Evolutionary conservation across 2,329 filamentous ascomycete genomes (phyloP).

Genomic region (Hypomyces rosellus): DNA sequence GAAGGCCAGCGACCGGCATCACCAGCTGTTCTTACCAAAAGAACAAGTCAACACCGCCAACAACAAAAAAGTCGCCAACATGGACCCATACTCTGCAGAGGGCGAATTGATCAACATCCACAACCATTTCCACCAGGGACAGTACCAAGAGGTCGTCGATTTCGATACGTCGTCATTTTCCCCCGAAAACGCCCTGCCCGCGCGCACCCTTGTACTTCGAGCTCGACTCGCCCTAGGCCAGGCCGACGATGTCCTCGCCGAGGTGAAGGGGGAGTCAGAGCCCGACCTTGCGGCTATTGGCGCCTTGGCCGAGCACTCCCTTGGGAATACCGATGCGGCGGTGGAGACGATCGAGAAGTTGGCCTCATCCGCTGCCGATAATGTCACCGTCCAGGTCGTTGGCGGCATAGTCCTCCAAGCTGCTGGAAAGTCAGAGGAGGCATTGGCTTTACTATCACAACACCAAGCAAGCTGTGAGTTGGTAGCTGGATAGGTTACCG

Average conservation of each 20-base stretch:
- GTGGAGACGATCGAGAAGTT: constrained; percentile 60
- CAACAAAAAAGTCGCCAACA: constrained; percentile 28
- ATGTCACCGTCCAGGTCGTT: constrained; percentile 73
- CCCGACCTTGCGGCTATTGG: constrained; percentile 72
- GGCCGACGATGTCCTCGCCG: constrained; percentile 63
- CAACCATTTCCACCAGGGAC: constrained; percentile 69
- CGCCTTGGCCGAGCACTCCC: constrained; percentile 62
- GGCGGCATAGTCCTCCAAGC: constrained; percentile 77
- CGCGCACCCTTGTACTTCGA: constrained; percentile 72
- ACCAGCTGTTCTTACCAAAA: constrained; percentile 7
- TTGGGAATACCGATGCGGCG: constrained; percentile 57
- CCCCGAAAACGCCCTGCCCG: constrained; percentile 67
- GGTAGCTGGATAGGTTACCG: no score
- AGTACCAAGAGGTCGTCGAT: constrained; percentile 80
- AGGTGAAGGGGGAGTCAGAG: constrained; percentile 58
- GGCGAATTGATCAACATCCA: constrained; percentile 67
- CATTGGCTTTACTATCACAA: constrained; percentile 68
- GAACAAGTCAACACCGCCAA: constrained; percentile 3
- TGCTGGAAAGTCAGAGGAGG: constrained; percentile 77
- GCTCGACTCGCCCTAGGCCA: constrained; percentile 79
- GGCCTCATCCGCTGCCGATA: constrained; percentile 60
- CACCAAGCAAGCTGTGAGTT: constrained; percentile 80
- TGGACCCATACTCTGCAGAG: constrained; percentile 66
- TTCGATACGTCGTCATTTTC: constrained; percentile 79
- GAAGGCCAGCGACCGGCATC: constrained; percentile 9